Percentiles rank a stretch among this genome's conserved stretches.
Evolutionary conservation across 2,329 filamentous ascomycete genomes (phyloP).

Genomic region (Cladosporium sp.): DNA sequence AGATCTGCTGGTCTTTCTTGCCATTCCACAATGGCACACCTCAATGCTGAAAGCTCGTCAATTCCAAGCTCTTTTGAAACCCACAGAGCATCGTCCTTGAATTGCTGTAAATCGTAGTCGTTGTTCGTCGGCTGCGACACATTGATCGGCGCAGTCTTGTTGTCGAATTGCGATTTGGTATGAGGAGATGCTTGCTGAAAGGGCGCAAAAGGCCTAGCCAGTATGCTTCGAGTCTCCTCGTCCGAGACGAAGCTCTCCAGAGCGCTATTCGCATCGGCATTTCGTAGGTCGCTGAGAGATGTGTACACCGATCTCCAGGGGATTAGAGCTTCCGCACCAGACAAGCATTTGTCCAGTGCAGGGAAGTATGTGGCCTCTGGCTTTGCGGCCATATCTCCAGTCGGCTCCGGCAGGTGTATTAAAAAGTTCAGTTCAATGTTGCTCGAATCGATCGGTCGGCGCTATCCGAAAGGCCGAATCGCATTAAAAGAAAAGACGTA

Average conservation of each 20-base stretch:
- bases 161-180: conserved; percentile 68
- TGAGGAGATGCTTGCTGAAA: conserved; percentile 51
- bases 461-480: too few species aligned
- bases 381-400: neutral
- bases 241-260: conserved; percentile 66
- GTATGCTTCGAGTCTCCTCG: conserved; percentile 58
- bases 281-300: conserved; percentile 47
- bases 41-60: conserved; percentile 74
- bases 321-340: conserved; percentile 73
- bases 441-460: too few species aligned
- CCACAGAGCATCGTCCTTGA: conserved; percentile 84
- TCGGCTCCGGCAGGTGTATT: neutral
- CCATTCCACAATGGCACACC: conserved; percentile 75
- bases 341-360: conserved; percentile 76
- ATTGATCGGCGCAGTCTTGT: conserved; percentile 81
- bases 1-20: conserved; percentile 71
- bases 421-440: neutral
- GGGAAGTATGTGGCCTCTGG: conserved; percentile 61
- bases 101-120: conserved; percentile 65
- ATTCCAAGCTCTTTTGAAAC: conserved; percentile 71
- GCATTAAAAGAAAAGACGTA: too few species aligned
- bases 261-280: conserved; percentile 43
- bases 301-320: conserved; percentile 54
- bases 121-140: conserved; percentile 62
- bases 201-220: conserved; percentile 62